Evolutionary conservation across 805 yeast species (phyloP).

Genomic region (Candida ficus): DNA sequence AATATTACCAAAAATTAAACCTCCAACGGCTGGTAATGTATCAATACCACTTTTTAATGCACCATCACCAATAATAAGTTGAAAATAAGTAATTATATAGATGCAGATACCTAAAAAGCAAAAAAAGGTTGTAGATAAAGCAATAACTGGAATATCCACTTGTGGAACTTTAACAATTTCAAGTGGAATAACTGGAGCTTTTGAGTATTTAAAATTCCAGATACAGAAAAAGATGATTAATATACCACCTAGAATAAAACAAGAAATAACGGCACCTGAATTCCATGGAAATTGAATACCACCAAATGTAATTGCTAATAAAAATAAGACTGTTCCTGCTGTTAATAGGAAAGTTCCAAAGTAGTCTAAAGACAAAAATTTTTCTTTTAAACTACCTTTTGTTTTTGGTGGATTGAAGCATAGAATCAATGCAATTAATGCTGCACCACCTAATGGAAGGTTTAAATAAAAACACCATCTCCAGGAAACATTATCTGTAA

Average conservation of each 20-base stretch:
- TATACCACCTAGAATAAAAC: conserved; percentile 42
- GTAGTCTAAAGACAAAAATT: conserved; percentile 41
- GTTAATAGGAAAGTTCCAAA: conserved; percentile 35
- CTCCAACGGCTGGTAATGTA: conserved; percentile 36
- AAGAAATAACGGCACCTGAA: conserved; percentile 42
- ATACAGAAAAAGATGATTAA: conserved; percentile 29
- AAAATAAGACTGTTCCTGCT: conserved; percentile 30
- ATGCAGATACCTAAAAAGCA: conserved; percentile 7
- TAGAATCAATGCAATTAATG: conserved; percentile 31
- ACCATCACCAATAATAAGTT: conserved; percentile 31
- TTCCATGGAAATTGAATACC: conserved; percentile 44
- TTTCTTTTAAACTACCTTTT: conserved; percentile 30
- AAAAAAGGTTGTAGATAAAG: conserved; percentile 5
- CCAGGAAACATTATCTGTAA: conserved; percentile 57
- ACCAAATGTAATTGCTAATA: conserved; percentile 48
- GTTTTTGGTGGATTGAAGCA: conserved; percentile 38
- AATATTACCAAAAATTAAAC: conserved; percentile 27
- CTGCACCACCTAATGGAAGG: conserved; percentile 50
- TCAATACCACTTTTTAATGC: conserved; percentile 43
- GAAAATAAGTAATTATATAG: conserved; percentile 38
- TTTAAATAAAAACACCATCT: conserved; percentile 68
- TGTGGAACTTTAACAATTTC: conserved; percentile 34
- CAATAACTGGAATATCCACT: conserved; percentile 26
- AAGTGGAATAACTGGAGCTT: conserved; percentile 40
- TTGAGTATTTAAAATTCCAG: conserved; percentile 39